A percentile compares a stretch with the other conserved stretches of the same genome.
Conservation (phyloP, 2,329 filamentous ascomycete genomes). For the Verticillium dahliae region DNA sequence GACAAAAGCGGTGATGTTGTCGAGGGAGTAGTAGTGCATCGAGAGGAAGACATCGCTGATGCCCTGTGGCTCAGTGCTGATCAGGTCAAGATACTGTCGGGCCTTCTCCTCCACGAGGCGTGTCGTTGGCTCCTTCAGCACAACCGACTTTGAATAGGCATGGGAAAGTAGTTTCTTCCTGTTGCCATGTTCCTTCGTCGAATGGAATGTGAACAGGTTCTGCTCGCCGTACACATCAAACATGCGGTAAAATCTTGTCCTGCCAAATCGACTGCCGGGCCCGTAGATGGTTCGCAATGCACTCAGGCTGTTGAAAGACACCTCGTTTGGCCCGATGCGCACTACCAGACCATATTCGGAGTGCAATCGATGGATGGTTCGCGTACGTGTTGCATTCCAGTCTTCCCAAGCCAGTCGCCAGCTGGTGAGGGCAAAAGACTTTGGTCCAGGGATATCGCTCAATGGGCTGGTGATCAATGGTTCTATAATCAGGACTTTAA, state of each 20-base stretch:
- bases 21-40: conserved; percentile 46
- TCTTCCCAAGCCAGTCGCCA: conserved; percentile 39
- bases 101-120: conserved; percentile 14
- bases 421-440: conserved; percentile 30
- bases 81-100: conserved; percentile 29
- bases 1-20: conserved; percentile 44
- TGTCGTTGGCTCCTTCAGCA: conserved; percentile 16
- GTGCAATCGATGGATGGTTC: conserved; percentile 34
- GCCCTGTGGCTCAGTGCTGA: conserved; percentile 25
- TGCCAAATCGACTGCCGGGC: conserved; percentile 41
- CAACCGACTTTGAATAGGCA: conserved; percentile 43
- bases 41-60: conserved; percentile 38
- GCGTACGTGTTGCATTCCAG: conserved; percentile 28
- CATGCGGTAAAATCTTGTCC: conserved; percentile 47
- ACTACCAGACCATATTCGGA: conserved; percentile 37
- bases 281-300: conserved; percentile 49
- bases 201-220: conserved; percentile 46
- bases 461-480: conserved; percentile 3
- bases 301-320: conserved; percentile 31
- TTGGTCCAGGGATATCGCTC: conserved; percentile 27
- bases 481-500: background rate
- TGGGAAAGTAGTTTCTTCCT: conserved; percentile 46
- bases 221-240: conserved; percentile 45
- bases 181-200: conserved; percentile 33
- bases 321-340: conserved; percentile 38